phyloP scores from a whole-genome alignment of 2,329 filamentous ascomycete genomes.

The Penicillium sp. region DNA sequence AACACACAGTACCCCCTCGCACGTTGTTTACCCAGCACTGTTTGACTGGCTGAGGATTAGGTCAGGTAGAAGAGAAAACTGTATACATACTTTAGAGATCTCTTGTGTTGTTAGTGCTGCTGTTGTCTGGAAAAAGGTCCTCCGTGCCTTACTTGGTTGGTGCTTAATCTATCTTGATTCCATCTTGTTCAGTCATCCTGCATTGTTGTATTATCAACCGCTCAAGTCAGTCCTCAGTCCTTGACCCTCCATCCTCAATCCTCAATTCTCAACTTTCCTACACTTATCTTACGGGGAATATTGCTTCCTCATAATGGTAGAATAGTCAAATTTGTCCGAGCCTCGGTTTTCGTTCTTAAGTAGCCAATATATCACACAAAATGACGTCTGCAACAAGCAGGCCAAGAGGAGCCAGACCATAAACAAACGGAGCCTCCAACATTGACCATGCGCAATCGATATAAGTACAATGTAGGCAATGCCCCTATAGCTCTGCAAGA shows the following conservation, averaged over 20 bases:
- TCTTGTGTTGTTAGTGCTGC: constrained; percentile 29
- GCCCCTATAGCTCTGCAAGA: constrained; percentile 16
- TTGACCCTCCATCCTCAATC: constrained; percentile 13
- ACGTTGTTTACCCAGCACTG: constrained; percentile 16
- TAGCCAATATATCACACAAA: constrained; percentile 11
- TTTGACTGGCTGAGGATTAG: constrained; percentile 19
- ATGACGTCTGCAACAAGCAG: neutral
- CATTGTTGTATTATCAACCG: constrained; percentile 10
- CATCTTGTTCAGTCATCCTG: constrained; percentile 18
- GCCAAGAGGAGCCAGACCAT: neutral
- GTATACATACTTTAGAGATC: constrained; percentile 41
- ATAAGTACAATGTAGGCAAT: constrained; percentile 32
- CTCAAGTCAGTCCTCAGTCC: constrained; percentile 1
- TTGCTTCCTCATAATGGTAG: neutral
- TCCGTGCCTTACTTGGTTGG: constrained; percentile 19
- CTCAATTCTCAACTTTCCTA: neutral
- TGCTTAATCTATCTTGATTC: constrained; percentile 25
- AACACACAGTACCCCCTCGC: constrained; percentile 11
- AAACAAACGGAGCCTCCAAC: constrained; percentile 3
- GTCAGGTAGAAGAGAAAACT: constrained; percentile 35
- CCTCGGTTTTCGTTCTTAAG: neutral
- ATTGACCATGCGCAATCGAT: constrained; percentile 20
- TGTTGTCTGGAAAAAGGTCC: constrained; percentile 30
- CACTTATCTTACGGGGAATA: neutral
- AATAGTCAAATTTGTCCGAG: constrained; percentile 14